Evolutionary conservation across 441 rosid species (phyloP), one percentile per base, ranked within the genome.

Genomic region (Omphalea diandra): DNA sequence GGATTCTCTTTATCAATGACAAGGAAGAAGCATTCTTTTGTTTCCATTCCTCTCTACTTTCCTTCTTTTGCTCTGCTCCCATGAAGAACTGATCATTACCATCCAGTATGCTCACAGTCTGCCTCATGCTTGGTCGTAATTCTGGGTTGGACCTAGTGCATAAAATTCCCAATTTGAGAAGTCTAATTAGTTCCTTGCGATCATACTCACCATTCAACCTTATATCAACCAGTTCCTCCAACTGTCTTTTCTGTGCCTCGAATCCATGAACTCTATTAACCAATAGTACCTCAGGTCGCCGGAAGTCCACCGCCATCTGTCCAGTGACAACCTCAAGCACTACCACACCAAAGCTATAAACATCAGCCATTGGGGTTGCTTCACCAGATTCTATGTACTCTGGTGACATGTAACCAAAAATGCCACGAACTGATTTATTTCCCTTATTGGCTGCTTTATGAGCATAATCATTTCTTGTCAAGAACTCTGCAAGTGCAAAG

Each of bases 321-420:
- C 99, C 99, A 1, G 86, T 91, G 55, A 94, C 81, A 77, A 92
- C 85, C 86, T 94, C 99, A 1, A 92, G 96, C 44, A 92, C 80
- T 69, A 94, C 88, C 65, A 92, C 88, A 0, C 97, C 97, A 40
- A 92, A 92, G 84, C 99, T 89, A 58, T 94, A 92, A 3, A 94
- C 86, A 80, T 94, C 99, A 0, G 91, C 93, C 77, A 82, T 78
- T 6, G 97, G 76, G 27, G 94, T 89, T 56, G 88, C 97, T 77
- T 94, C 96, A 0, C 97, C 99, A 0, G 90, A 83, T 59, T 89
- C 91, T 53, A 94, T 82, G 75, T 92, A 91, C 74, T 94, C 98
- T 0, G 99, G 99, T 33, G 99, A 86, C 93, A 94, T 83, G 77
- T 94, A 92, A 36, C 99, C 97, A 4, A 94, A 94, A 67, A 92